A percentile compares a stretch with the other conserved stretches of the same genome.
These are phyloP conservation scores for Xerophyta viscosa DNA, from an alignment of 106 monocot species.

Conservation along the genomic window DNA sequence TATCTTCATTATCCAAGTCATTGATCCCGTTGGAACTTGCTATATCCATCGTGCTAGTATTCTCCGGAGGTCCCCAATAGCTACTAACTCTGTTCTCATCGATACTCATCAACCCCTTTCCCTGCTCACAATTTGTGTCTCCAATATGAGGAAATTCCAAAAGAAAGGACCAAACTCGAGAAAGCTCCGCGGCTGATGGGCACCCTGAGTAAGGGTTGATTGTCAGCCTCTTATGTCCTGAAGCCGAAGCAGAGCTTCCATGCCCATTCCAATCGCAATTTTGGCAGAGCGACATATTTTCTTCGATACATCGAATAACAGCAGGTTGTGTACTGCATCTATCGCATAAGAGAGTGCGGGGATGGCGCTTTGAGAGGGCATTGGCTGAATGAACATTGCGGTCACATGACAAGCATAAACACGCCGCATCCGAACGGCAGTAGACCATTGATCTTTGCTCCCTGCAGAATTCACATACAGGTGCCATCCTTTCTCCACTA, in stretches of 20 bases:
- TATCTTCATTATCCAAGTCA: slow-evolving; percentile 1
- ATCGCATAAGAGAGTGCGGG: slow-evolving; percentile 32
- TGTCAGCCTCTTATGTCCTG: slow-evolving; percentile 11
- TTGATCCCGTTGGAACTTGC: background rate
- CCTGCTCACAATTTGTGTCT: slow-evolving; percentile 5
- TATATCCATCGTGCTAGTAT: background rate
- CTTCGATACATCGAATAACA: slow-evolving; percentile 24
- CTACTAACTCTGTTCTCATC: slow-evolving; percentile 6
- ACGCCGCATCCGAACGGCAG: slow-evolving; percentile 39
- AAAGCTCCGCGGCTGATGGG: slow-evolving; percentile 13
- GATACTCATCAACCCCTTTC: slow-evolving; percentile 12
- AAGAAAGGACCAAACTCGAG: slow-evolving; percentile 15
- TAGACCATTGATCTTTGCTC: slow-evolving; percentile 33
- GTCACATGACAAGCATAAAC: slow-evolving; percentile 40
- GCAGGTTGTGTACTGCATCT: slow-evolving; percentile 34
- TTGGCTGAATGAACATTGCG: slow-evolving; percentile 40
- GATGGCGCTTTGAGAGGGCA: slow-evolving; percentile 36
- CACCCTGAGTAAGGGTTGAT: slow-evolving; percentile 15
- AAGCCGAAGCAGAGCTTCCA: slow-evolving; percentile 3
- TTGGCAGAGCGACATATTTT: slow-evolving; percentile 36
- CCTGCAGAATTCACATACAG: slow-evolving; percentile 38
- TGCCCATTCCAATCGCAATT: slow-evolving; percentile 35
- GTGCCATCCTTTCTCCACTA: slow-evolving; percentile 31
- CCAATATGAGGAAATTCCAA: slow-evolving; percentile 1
- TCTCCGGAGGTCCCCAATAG: slow-evolving; percentile 7